Conservation (phyloP, 768 basidiomycete species). For the Suillus cothurnatus region DNA sequence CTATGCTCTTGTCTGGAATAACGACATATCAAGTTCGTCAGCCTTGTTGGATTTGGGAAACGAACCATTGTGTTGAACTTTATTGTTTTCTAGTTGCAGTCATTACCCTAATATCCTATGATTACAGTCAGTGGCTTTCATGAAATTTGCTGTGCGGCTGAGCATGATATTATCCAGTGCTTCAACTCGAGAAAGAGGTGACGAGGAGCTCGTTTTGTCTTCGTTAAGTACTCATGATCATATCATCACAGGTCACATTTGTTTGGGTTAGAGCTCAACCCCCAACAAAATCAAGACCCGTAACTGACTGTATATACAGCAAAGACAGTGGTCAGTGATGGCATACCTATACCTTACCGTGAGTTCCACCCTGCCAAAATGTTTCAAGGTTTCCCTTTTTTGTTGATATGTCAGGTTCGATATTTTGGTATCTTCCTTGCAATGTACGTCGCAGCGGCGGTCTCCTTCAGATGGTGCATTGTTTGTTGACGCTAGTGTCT, state of each 20-base stretch:
- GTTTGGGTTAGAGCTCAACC: neutral
- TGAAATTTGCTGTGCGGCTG: neutral
- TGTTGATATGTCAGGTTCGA: neutral
- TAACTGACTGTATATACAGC: neutral
- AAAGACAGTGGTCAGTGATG: neutral
- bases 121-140: neutral
- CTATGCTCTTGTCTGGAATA: neutral
- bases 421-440: neutral
- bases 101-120: neutral
- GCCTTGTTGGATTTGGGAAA: no score
- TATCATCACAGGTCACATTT: neutral
- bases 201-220: no score
- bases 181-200: constrained; percentile 5
- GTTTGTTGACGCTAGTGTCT: neutral
- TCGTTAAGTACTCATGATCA: neutral
- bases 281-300: no score
- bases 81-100: neutral
- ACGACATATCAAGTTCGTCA: neutral
- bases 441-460: neutral
- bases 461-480: neutral
- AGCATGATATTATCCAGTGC: neutral
- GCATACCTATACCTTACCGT: neutral
- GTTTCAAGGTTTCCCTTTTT: neutral
- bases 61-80: neutral
- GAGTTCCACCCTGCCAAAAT: neutral